Evolutionary conservation across 495 filamentous ascomycete genomes (phyloP).

Genomic region (Penicilliopsis zonata): DNA sequence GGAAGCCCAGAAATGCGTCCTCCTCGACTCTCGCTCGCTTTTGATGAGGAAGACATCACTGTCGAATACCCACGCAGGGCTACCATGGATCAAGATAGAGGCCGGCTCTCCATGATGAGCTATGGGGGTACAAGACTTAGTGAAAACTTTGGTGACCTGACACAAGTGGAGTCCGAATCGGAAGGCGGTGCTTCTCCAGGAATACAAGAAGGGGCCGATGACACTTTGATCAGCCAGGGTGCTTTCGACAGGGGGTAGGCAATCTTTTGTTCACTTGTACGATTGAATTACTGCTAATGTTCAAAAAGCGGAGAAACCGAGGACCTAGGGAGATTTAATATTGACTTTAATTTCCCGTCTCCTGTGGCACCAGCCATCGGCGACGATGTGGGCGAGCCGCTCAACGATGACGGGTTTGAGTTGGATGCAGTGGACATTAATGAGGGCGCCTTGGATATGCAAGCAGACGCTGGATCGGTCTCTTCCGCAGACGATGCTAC

Average conservation of each 20-base stretch:
- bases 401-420: slow-evolving; percentile 28
- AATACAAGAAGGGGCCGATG: slow-evolving; percentile 20
- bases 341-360: slow-evolving; percentile 33
- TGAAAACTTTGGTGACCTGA: slow-evolving; percentile 44
- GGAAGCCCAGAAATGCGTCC: slow-evolving; percentile 43
- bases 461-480: slow-evolving; percentile 10
- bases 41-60: slow-evolving; percentile 61
- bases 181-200: slow-evolving; percentile 35
- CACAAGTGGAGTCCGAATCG: slow-evolving; percentile 35
- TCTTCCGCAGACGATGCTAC: slow-evolving; percentile 10
- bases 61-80: slow-evolving; percentile 59
- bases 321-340: slow-evolving; percentile 30
- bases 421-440: slow-evolving; percentile 20
- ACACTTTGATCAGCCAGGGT: slow-evolving; percentile 19
- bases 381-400: slow-evolving; percentile 16
- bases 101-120: slow-evolving; percentile 41
- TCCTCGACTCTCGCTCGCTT: slow-evolving; percentile 45
- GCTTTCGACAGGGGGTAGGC: slow-evolving; percentile 34
- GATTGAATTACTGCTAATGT: slow-evolving; percentile 13
- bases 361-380: slow-evolving; percentile 14
- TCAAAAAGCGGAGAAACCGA: slow-evolving; percentile 33
- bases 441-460: no score
- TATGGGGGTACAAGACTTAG: slow-evolving; percentile 46
- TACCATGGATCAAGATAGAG: slow-evolving; percentile 34
- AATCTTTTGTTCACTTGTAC: slow-evolving; percentile 5